Base-by-base conservation (phyloP, 2,329 filamentous ascomycete species). In the Aspergillus brunneoviolaceus region DNA sequence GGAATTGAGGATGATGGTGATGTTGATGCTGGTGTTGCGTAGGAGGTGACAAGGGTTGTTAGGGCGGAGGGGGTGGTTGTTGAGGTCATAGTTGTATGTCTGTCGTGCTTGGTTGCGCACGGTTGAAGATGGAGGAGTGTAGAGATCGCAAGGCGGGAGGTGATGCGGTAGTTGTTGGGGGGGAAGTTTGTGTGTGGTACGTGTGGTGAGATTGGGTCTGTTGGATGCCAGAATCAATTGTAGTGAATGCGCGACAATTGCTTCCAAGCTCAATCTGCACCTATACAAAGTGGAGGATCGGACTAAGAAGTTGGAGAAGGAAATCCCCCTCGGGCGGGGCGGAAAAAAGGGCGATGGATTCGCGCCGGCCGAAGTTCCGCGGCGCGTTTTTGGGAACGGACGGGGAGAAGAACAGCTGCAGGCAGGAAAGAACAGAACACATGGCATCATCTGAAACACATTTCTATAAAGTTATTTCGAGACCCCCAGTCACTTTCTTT, bases 21-120 rank as follows among this genome's bases (percentile, higher is more conserved):
- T n/a, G 16, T 5, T 45, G 76, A 70, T 47, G 66, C 61, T 6
- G 60, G 53, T 4, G 69, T 62, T 45, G 67, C 62, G 39, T 71
- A 65, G 31, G 70, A 62, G n/a, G 72, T 60, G 57, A 81, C 76
- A 55, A 79, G 74, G 16, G 70, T 69, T 21, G 75, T 76, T 48
- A 81, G 70, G 16, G 79, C 74, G 12, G 79, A 81, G 11, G 72
- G 70, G 9, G 64, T 47, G 1, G 70, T 39, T 57, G 27, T 31
- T 45, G 53, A 12, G 21, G 45, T 35, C 53, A 49, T 55, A 42
- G 25, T 29, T 33, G 16, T 19, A 16, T 35, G 14, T 35, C 33
- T 35, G 33, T 12, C 5, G 11, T 35, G 33, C 7, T 29, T 29
- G 33, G 3, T 35, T 35, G 33, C 33, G 14, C 33, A 12, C 33